Conservation (phyloP, 225 moss, liverwort and hornwort genomes). For the Neckera pumila region DNA sequence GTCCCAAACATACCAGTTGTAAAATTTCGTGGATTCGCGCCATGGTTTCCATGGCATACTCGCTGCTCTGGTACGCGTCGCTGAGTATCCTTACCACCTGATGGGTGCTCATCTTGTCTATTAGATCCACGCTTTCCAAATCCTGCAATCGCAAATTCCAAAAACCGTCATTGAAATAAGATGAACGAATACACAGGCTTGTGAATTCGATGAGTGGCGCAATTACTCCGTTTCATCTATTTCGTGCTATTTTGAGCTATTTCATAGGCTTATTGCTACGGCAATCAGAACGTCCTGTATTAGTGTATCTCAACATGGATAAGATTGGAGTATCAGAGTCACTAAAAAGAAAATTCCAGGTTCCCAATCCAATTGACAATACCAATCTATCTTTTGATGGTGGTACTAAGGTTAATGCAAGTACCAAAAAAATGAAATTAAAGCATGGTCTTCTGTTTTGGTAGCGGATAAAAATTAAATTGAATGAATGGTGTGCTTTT, state of each 20-base stretch:
- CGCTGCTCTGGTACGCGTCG: slow-evolving; percentile 37
- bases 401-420: not conserved
- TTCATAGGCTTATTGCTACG: not conserved
- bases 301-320: not conserved
- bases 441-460: not conserved
- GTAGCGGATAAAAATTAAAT: not conserved
- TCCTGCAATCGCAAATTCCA: slow-evolving; percentile 14
- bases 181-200: not conserved
- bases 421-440: too few species aligned
- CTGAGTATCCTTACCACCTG: slow-evolving; percentile 40
- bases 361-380: not conserved
- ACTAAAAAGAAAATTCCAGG: not conserved
- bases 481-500: not conserved
- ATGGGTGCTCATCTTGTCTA: slow-evolving; percentile 43
- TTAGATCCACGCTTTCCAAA: slow-evolving; percentile 33
- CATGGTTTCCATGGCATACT: slow-evolving; percentile 30
- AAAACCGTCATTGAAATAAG: not conserved
- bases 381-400: not conserved
- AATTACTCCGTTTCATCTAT: not conserved
- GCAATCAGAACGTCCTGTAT: not conserved
- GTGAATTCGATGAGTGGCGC: not conserved
- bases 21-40: slow-evolving; percentile 36
- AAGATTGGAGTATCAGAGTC: not conserved
- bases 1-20: slow-evolving; percentile 9
- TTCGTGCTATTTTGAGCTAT: not conserved